Conservation (phyloP, 2,329 filamentous ascomycete species). For the Fusarium staphyleae region DNA sequence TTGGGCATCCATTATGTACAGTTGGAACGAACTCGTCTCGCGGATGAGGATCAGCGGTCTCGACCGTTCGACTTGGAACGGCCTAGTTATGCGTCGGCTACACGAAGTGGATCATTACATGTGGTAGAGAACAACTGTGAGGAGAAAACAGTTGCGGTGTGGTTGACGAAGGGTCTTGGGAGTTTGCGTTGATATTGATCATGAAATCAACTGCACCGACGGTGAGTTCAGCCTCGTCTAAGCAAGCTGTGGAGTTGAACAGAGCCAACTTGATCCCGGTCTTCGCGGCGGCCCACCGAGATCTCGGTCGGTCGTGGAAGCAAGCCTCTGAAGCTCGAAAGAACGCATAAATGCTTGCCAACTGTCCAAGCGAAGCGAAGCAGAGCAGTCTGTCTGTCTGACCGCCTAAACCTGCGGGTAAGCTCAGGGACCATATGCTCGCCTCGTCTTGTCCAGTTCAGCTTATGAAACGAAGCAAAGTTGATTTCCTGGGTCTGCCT, state of each 20-base stretch:
- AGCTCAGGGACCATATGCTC: not conserved
- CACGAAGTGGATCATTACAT: too few relatives aligned
- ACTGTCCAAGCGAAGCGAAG: too few relatives aligned
- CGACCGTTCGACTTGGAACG: conserved; percentile 7
- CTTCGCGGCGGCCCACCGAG: not conserved
- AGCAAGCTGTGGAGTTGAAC: conserved; percentile 11
- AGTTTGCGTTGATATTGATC: not conserved
- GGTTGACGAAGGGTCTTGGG: too few relatives aligned
- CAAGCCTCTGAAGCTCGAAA: conserved; percentile 3
- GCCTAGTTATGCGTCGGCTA: not conserved
- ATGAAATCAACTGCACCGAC: too few relatives aligned
- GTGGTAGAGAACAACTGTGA: too few relatives aligned
- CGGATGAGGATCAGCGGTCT: conserved; percentile 21
- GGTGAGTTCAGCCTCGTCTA: too few relatives aligned
- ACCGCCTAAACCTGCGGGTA: too few relatives aligned
- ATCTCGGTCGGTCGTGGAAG: conserved; percentile 3
- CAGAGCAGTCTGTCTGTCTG: too few relatives aligned
- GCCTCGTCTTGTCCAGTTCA: not conserved
- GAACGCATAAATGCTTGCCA: too few relatives aligned
- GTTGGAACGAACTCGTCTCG: conserved; percentile 9
- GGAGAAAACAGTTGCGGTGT: too few relatives aligned
- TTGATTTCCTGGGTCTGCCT: too few relatives aligned
- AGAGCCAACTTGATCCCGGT: not conserved
- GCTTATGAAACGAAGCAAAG: not conserved
- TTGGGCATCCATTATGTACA: conserved; percentile 17